phyloP scores from a whole-genome alignment of 495 filamentous ascomycete genomes.

The Platismatia glauca region DNA sequence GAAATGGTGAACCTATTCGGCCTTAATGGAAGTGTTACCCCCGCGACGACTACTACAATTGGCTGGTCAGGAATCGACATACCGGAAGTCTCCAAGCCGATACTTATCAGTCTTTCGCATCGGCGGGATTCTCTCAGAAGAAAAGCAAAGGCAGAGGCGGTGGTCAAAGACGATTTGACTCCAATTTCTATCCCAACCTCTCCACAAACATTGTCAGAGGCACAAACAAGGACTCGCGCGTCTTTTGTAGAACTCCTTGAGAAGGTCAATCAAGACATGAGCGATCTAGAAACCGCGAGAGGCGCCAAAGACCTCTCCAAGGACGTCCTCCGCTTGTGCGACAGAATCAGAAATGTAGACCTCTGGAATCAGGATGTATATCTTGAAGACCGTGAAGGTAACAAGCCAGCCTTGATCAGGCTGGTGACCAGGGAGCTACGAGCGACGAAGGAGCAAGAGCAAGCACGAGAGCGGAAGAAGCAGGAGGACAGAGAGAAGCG shows the following conservation, averaged over 20 bases:
- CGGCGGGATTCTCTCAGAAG: conserved; percentile 61
- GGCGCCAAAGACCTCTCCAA: conserved; percentile 39
- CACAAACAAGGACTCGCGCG: conserved; percentile 16
- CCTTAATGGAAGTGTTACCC: conserved; percentile 56
- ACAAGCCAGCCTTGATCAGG: conserved; percentile 67
- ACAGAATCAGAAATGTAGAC: conserved; percentile 68
- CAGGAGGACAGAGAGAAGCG: conserved; percentile 49
- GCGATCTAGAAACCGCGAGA: conserved; percentile 38
- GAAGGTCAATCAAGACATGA: conserved; percentile 35
- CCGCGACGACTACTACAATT: conserved; percentile 49
- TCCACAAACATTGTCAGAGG: not conserved
- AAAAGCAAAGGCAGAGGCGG: conserved; percentile 35
- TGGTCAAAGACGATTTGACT: not conserved
- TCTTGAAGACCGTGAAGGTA: conserved; percentile 72
- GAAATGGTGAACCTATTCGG: conserved; percentile 77
- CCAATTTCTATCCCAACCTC: conserved; percentile 3
- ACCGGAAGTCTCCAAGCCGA: conserved; percentile 51
- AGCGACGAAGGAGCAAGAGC: conserved; percentile 55
- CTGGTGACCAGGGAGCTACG: conserved; percentile 67
- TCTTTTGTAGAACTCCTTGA: conserved; percentile 34
- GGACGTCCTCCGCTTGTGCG: conserved; percentile 61
- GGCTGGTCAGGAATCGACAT: conserved; percentile 76
- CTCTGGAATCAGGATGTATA: conserved; percentile 75
- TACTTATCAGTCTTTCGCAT: conserved; percentile 52
- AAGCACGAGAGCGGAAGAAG: conserved; percentile 48